phyloP scores from a whole-genome alignment of 331 rosid genomes.

The Pyracantha coccinea region DNA sequence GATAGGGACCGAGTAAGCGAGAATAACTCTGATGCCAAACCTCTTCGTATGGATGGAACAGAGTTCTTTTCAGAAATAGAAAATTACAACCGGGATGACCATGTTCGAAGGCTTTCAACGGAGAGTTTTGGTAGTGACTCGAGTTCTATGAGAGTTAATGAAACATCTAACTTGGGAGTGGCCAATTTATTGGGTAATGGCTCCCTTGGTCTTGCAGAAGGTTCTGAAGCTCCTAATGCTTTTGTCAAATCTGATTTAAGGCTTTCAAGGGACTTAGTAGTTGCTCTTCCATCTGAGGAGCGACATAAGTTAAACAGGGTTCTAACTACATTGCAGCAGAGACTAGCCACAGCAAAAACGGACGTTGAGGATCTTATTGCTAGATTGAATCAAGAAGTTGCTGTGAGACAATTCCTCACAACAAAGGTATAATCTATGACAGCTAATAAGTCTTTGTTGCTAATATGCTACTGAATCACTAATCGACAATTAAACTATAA shows the following conservation, averaged over 20 bases:
- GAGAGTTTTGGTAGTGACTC: slow-evolving; percentile 54
- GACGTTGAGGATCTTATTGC: slow-evolving; percentile 79
- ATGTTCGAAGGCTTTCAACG: slow-evolving; percentile 31
- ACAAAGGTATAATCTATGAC: slow-evolving; percentile 47
- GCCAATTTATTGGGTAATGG: slow-evolving; percentile 21
- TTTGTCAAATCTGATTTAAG: slow-evolving; percentile 7
- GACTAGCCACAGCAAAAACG: slow-evolving; percentile 53
- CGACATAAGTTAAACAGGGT: slow-evolving; percentile 60
- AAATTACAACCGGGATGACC: slow-evolving; percentile 29
- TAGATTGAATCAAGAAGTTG: slow-evolving; percentile 80
- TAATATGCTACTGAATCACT: background rate
- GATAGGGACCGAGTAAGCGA: slow-evolving; percentile 25
- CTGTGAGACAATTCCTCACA: slow-evolving; percentile 68
- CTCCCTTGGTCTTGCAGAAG: slow-evolving; percentile 28
- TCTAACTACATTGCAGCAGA: slow-evolving; percentile 50
- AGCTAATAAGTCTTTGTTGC: background rate
- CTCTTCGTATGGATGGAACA: slow-evolving; percentile 58
- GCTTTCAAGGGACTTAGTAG: slow-evolving; percentile 19
- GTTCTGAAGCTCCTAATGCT: slow-evolving; percentile 27
- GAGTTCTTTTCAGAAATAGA: slow-evolving; percentile 32
- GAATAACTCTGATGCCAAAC: slow-evolving; percentile 23
- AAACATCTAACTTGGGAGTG: slow-evolving; percentile 24
- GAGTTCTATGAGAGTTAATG: slow-evolving; percentile 30
- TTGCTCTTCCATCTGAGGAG: slow-evolving; percentile 48
- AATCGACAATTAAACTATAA: background rate